Base-by-base conservation (phyloP, 2,329 filamentous ascomycete species). In the Ophiocordyceps polyrhachis-furcata region DNA sequence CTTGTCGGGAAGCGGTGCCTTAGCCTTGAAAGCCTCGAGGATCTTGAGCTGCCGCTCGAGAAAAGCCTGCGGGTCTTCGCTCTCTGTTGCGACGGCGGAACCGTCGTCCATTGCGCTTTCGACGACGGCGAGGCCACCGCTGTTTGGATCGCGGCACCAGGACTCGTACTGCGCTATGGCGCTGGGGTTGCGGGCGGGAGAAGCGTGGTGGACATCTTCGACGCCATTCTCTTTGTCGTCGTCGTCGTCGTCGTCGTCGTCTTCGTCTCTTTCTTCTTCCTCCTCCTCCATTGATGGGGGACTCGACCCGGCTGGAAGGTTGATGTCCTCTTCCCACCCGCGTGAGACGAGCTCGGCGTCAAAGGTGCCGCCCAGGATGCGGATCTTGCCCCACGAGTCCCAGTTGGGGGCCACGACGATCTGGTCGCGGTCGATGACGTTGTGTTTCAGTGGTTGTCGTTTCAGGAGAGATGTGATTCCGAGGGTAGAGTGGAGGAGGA, bases 301-400 rank as follows among this genome's bases (percentile, higher is more conserved):
- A 44, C 49, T 52, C n/a, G 56, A 53, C 15, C 55, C 56, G 1
- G 56, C 51, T 8, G 67, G 65, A 43, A 68, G 71, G 55, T 87
- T 79, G 43, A 91, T 82, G 51, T 93, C 87, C 46, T 84, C 73
- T 2, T 81, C 81, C 91, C 91, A 98, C 43, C 80, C 83, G 47
- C 79, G 74, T 53, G 85, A 91, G 40, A 93, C 72, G 14, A 75
- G 74, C 65, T 98, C 91, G 20, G 93, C 84, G 52, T 96, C 86
- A 54, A 96, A 96, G 0, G 81, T 84, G 57, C 94, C 91, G 45
- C 86, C 77, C 25, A 96, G 69, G 41, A 96, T 86, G 40, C 89
- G 75, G 48, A 98, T 95, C 64, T 96, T 98, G 48, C 87, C 88
- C 84, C 87, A 95, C 0, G 88, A 95, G 62, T 98, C 91, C 91